A percentile compares a stretch with the other conserved stretches of the same genome.
Evolutionary conservation across 2,329 filamentous ascomycete species (phyloP).

Genomic region (Pyrenochaeta sp.): DNA sequence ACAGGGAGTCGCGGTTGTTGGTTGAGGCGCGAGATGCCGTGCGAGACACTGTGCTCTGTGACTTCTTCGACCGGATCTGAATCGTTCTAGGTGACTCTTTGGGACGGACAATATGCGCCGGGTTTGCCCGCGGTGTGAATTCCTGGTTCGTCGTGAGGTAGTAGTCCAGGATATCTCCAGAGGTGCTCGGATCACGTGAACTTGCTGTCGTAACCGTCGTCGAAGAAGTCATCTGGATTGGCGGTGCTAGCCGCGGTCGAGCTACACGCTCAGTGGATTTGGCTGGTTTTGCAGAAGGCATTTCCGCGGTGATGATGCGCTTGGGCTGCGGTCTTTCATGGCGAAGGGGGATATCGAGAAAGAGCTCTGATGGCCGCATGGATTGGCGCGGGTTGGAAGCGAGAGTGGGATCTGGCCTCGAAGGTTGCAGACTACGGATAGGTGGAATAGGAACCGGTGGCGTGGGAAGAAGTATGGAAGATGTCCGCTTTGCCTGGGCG

Average conservation of each 20-base stretch:
- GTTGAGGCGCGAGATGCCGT: conserved; percentile 37
- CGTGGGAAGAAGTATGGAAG: conserved; percentile 38
- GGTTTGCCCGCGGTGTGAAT: conserved; percentile 21
- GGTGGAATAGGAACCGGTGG: conserved; percentile 43
- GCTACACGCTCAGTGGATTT: too few relatives aligned
- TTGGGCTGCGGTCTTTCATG: conserved; percentile 35
- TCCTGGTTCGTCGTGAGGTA: conserved; percentile 38
- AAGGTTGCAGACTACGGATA: conserved; percentile 43
- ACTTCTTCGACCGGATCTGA: conserved; percentile 31
- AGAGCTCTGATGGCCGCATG: conserved; percentile 34
- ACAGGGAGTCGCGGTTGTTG: conserved; percentile 41
- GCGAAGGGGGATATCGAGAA: conserved; percentile 40
- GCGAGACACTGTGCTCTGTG: conserved; percentile 38
- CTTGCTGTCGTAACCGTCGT: conserved; percentile 26
- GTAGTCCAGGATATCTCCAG: conserved; percentile 47
- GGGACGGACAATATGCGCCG: conserved; percentile 13
- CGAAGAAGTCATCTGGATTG: conserved; percentile 20
- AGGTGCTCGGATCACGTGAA: conserved; percentile 28
- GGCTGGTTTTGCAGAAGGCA: too few relatives aligned
- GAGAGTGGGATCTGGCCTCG: conserved; percentile 25
- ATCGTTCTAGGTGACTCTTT: conserved; percentile 28
- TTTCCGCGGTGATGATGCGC: conserved; percentile 11
- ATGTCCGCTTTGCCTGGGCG: conserved; percentile 26
- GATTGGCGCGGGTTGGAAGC: conserved; percentile 12
- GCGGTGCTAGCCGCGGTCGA: conserved; percentile 21